Conservation (phyloP, 306 rosid species). For the Inga leiocalycina region DNA sequence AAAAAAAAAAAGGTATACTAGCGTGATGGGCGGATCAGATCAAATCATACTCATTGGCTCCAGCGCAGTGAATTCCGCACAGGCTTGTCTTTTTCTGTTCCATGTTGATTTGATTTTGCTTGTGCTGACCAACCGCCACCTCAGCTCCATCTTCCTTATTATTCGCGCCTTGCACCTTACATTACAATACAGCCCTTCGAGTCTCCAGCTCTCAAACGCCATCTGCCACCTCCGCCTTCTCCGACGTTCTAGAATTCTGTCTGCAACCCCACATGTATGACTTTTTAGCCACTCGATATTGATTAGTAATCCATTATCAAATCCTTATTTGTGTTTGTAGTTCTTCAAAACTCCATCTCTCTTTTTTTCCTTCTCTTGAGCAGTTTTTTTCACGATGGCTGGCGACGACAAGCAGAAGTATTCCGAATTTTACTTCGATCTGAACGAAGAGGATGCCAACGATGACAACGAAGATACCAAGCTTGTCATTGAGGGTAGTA, state of each 20-base stretch:
- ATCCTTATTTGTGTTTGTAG: background rate
- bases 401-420: conserved; percentile 30
- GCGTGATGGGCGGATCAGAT: too few relatives aligned
- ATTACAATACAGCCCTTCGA: background rate
- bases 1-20: too few relatives aligned
- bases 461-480: conserved; percentile 29
- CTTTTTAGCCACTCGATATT: background rate
- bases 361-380: background rate
- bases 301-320: too few relatives aligned
- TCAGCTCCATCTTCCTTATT: background rate
- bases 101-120: background rate
- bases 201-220: background rate
- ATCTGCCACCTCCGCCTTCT: background rate
- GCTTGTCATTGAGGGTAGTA: conserved; percentile 42
- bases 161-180: background rate
- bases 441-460: conserved; percentile 33
- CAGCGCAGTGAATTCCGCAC: too few relatives aligned
- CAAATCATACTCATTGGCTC: too few relatives aligned
- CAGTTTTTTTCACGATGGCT: conserved; percentile 38
- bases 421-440: conserved; percentile 38
- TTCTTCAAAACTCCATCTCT: background rate
- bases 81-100: background rate
- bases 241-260: background rate
- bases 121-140: background rate
- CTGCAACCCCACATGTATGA: background rate